Evolutionary conservation across 805 yeast genomes (phyloP), one percentile per base, ranked within the genome.

Genomic region (Brettanomyces anomalus): DNA sequence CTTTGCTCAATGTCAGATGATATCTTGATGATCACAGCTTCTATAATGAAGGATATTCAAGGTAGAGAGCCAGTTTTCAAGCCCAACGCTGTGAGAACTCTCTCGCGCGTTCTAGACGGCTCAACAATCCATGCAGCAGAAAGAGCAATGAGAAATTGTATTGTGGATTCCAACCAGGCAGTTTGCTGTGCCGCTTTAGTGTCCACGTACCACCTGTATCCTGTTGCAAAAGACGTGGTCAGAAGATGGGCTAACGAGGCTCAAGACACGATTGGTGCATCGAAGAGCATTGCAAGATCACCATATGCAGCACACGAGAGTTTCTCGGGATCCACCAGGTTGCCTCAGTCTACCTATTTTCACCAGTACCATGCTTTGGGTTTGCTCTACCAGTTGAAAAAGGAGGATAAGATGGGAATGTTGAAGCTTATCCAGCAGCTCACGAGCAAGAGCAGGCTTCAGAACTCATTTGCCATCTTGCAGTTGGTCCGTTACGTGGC

Each of bases 11-110:
- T 83, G 49, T 86, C 96, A 17, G 85, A 86, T 52, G 97, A 93
- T 64, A 87, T 88, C 44, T 75, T 93, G 63, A 93, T 93, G 97
- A 97, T 90, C 21, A 93, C 98, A 21, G 86, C 96, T 3, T 88
- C 96, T 21, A 89, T 93, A 58, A 93, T 93, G 97, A 89, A 89
- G 66, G 98, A 93, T 66, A 86, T 93, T 43, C 97, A 94, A 66
- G 81, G 80, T 51, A 90, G 90, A 44, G 94, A 86, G 46, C 69
- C 77, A 49, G 69, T 87, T 48, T 88, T 83, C 65, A 87, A 88
- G 58, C 96, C 98, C 44, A 84, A 93, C 60, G 97, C 98, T 19
- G 83, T 93, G 49, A 79, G 98, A 62, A 84, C 97, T 0, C 73
- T 93, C 55, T 79, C 89, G 17, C 77, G 95, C 50, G 95, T 93